phyloP scores from a whole-genome alignment of 352 stramenopile genomes.

The Globisporangium solare region DNA sequence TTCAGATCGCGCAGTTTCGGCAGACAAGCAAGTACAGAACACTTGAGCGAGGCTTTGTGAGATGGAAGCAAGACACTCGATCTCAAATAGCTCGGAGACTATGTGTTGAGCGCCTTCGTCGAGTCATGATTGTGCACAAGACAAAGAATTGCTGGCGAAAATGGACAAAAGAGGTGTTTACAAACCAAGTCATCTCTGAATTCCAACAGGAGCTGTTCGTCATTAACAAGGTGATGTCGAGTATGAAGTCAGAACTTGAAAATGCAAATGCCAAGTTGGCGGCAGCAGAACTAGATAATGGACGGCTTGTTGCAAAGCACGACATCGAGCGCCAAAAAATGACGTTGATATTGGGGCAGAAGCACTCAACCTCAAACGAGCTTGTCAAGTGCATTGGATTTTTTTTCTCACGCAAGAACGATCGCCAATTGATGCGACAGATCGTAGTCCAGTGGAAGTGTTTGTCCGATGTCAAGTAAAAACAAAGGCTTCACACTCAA shows the following conservation, averaged over 20 bases:
- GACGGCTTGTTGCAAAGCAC: background rate
- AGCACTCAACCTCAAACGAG: conserved; percentile 12
- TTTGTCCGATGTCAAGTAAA: background rate
- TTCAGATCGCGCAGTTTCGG: background rate
- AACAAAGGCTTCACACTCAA: conserved; percentile 7
- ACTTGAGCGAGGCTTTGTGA: background rate
- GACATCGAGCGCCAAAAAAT: background rate
- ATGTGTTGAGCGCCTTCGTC: conserved; percentile 1
- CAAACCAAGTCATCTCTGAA: background rate
- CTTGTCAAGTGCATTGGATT: conserved; percentile 26
- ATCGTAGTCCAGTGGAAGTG: conserved; percentile 8
- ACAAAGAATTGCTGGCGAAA: background rate
- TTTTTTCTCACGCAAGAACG: conserved; percentile 31
- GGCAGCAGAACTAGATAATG: conserved; percentile 4
- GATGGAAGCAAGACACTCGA: conserved; percentile 3
- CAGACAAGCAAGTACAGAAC: background rate
- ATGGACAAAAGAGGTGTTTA: conserved; percentile 4
- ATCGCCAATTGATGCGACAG: conserved; percentile 19
- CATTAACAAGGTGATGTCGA: background rate
- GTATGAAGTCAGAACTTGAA: background rate
- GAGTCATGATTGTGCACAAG: background rate
- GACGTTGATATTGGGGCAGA: background rate
- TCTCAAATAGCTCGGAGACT: background rate
- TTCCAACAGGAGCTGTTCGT: background rate
- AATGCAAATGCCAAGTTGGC: background rate